These are phyloP conservation scores for Ettlia oleoabundans DNA, from an alignment of 139 green algal species.

Conservation along the genomic window DNA sequence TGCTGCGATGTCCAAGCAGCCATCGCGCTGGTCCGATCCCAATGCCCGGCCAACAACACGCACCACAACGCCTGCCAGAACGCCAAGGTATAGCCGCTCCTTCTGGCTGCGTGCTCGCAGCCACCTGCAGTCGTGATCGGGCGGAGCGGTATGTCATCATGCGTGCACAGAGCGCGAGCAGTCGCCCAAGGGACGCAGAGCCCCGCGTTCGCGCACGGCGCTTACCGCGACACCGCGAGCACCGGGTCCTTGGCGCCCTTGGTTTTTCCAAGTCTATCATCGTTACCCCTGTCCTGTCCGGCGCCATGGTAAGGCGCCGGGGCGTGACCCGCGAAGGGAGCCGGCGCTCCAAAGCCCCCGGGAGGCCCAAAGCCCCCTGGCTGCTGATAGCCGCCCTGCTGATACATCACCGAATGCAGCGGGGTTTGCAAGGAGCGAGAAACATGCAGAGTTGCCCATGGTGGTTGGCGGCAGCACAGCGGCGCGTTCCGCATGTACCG, in stretches of 20 bases:
- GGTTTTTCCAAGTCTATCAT: slow-evolving; percentile 20
- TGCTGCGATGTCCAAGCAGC: too few species aligned
- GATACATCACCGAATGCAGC: not conserved
- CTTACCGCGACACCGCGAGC: slow-evolving; percentile 37
- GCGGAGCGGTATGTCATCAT: too few species aligned
- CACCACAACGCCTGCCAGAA: slow-evolving; percentile 62
- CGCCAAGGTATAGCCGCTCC: slow-evolving; percentile 66
- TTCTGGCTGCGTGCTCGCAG: slow-evolving; percentile 70
- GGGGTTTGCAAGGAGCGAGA: not conserved
- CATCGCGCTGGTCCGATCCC: too few species aligned
- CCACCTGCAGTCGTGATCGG: slow-evolving; percentile 53
- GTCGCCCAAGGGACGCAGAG: not conserved
- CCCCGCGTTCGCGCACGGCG: too few species aligned
- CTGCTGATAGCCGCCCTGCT: not conserved
- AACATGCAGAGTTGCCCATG: not conserved
- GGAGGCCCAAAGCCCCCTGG: slow-evolving; percentile 14
- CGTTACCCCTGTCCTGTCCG: not conserved
- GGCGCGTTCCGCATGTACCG: not conserved
- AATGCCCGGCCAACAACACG: slow-evolving; percentile 11
- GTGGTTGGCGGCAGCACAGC: not conserved
- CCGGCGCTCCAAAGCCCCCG: not conserved
- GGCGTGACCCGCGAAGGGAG: slow-evolving; percentile 5
- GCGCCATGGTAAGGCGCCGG: slow-evolving; percentile 19
- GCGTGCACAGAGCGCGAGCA: not conserved
- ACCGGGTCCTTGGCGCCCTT: slow-evolving; percentile 51